These are phyloP conservation scores for Arachis stenosperma DNA, from an alignment of 306 rosid species.

Conservation along the genomic window DNA sequence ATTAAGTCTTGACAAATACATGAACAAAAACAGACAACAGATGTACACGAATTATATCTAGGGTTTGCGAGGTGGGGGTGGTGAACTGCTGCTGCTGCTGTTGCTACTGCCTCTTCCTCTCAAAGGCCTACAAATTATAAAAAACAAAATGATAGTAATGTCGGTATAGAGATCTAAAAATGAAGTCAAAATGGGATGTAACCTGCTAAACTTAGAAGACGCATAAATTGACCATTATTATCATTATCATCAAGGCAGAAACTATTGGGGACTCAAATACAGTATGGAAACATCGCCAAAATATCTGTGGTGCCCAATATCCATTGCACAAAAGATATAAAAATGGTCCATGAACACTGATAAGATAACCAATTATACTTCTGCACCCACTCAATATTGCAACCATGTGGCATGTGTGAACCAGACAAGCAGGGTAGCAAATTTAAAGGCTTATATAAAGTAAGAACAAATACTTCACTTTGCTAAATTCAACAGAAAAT, in stretches of 20 bases:
- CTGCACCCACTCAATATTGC: not conserved
- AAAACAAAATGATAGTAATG: not conserved
- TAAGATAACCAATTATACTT: not conserved
- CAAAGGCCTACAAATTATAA: slow-evolving; percentile 60
- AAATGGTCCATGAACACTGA: not conserved
- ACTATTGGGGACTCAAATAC: not conserved
- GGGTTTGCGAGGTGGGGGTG: slow-evolving; percentile 73
- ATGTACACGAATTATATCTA: slow-evolving; percentile 42
- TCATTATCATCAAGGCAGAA: not conserved
- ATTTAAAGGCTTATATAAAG: not conserved
- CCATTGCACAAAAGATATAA: not conserved
- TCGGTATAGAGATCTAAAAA: not conserved
- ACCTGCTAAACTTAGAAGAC: not conserved
- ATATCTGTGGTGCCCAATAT: not conserved
- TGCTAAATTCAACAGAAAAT: too few species aligned
- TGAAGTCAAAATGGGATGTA: slow-evolving; percentile 1
- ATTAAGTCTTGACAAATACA: slow-evolving; percentile 32
- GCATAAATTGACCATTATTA: not conserved
- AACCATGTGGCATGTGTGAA: not conserved
- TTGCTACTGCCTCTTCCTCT: slow-evolving; percentile 87
- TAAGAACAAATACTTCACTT: not conserved
- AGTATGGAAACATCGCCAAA: slow-evolving; percentile 6
- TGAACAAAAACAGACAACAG: slow-evolving; percentile 15
- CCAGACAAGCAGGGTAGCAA: slow-evolving; percentile 1
- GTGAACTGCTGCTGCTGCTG: slow-evolving; percentile 93